These are phyloP conservation scores for Cladophialophora chaetospira DNA, from an alignment of 2,329 filamentous ascomycete species.

Conservation along the genomic window DNA sequence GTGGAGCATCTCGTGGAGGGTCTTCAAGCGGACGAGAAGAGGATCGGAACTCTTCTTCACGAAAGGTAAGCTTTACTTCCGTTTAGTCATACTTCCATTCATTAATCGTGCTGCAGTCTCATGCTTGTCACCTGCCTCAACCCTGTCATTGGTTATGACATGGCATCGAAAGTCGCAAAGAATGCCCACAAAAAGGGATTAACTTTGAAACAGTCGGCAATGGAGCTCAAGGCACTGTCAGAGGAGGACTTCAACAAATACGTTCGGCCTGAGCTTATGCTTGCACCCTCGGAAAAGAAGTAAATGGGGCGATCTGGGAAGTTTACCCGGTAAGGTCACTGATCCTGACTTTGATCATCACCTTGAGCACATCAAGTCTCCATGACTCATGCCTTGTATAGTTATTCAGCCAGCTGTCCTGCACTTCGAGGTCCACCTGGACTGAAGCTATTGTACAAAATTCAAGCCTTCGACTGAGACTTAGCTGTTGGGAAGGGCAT, in stretches of 20 bases:
- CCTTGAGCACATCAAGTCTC: not conserved
- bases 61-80: slow-evolving; percentile 70
- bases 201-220: slow-evolving; percentile 88
- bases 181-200: slow-evolving; percentile 98
- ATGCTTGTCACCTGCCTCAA: slow-evolving; percentile 99
- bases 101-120: slow-evolving; percentile 59
- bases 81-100: not conserved
- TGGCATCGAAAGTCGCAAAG: slow-evolving; percentile 96
- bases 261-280: slow-evolving; percentile 93
- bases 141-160: slow-evolving; percentile 95
- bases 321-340: not conserved
- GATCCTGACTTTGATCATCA: not conserved
- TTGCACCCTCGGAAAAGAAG: slow-evolving; percentile 74
- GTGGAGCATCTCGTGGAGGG: slow-evolving; percentile 89
- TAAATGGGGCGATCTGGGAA: slow-evolving; percentile 34
- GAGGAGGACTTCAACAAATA: slow-evolving; percentile 87
- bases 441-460: slow-evolving; percentile 3
- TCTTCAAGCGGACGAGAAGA: slow-evolving; percentile 88
- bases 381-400: slow-evolving; percentile 5
- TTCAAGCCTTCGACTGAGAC: not conserved
- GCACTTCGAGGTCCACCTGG: not conserved
- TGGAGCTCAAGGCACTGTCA: slow-evolving; percentile 88
- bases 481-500: too few relatives aligned
- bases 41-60: slow-evolving; percentile 86
- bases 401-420: not conserved